Base-by-base conservation (phyloP, 2,329 filamentous ascomycete genomes). In the Aspergillus persii region DNA sequence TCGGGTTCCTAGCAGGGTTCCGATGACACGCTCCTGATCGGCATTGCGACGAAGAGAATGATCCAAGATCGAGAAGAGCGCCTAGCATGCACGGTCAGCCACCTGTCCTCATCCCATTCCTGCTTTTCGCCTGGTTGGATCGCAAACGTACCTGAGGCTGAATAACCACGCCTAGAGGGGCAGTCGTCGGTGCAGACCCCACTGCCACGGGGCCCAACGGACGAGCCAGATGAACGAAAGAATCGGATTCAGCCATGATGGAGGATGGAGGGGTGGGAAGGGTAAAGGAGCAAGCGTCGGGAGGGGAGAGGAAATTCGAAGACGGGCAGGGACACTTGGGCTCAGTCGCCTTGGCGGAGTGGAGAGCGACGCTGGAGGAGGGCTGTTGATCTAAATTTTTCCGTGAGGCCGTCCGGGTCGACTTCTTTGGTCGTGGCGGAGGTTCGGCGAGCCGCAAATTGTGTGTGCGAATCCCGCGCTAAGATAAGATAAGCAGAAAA, bases 1-100 rank as follows among this genome's bases (percentile, higher is more conserved):
- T 68, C 95, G 90, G 67, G 89, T 89, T 74, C 95, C 95, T 59
- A 99, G 88, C 58, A 99, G 87, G 61, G 95, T 96, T 72, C 95
- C 95, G 74, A 99, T 99, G 65, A 99, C 95, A 74, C 95, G 91
- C 71, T 95, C 92, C 74, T 95, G 92, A 78, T 96, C 92, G 66
- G 89, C 88, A 72, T 96, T 92, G 73, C 94, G 89, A 79, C 95
- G 91, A 68, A 94, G 86, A 68, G 94, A 93, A 83, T 99, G 95
- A 81, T 99, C 95, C 76, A 89, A 83, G 68, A 89, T 79, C 62
- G 84, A 85, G 81, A 88, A 88, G 59, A 89, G 80, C 62, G 86
- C 86, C 82, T 85, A 66, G 15, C 44, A 47, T 23, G 54, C 36
- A 44, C 31, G 44, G 31, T 68, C 50, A 70, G 69, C 53, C 63